Evolutionary conservation across 257 asterid species (phyloP).

Genomic region (Nicotiana knightiana): DNA sequence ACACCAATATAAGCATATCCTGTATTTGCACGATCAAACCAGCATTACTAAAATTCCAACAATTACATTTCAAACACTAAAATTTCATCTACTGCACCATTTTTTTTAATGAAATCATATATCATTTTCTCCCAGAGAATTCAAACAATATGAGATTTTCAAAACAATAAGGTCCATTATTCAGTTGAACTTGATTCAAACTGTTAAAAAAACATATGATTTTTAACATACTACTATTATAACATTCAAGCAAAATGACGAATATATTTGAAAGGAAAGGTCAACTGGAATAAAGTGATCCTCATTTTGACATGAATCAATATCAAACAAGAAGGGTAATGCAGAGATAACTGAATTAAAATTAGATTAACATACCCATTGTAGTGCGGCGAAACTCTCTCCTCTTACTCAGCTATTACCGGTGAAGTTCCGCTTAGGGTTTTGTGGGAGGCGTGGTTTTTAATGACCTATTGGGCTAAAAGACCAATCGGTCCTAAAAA

Average conservation of each 20-base stretch:
- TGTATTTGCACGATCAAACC: not conserved
- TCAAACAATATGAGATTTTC: too few species aligned
- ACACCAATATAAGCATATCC: not conserved
- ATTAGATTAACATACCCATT: not conserved
- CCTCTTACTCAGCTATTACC: not conserved
- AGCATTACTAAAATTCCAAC: not conserved
- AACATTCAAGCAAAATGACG: not conserved
- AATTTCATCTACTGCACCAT: too few species aligned
- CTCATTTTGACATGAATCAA: not conserved
- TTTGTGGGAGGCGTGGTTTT: not conserved
- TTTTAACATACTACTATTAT: not conserved
- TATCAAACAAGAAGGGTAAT: not conserved
- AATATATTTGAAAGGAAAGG: not conserved
- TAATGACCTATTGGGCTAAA: not conserved
- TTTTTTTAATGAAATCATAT: too few species aligned
- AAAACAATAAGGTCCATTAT: too few species aligned
- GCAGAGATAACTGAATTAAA: not conserved
- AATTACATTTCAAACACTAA: not conserved
- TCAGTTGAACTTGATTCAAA: too few species aligned
- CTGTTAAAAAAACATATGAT: not conserved
- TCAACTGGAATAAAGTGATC: not conserved
- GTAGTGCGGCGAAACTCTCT: not conserved
- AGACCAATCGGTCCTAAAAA: not conserved
- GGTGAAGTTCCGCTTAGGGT: not conserved
- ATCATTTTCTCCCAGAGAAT: too few species aligned